These are phyloP conservation scores for Yamadazyma laniorum DNA, from an alignment of 805 yeast species.

Conservation along the genomic window DNA sequence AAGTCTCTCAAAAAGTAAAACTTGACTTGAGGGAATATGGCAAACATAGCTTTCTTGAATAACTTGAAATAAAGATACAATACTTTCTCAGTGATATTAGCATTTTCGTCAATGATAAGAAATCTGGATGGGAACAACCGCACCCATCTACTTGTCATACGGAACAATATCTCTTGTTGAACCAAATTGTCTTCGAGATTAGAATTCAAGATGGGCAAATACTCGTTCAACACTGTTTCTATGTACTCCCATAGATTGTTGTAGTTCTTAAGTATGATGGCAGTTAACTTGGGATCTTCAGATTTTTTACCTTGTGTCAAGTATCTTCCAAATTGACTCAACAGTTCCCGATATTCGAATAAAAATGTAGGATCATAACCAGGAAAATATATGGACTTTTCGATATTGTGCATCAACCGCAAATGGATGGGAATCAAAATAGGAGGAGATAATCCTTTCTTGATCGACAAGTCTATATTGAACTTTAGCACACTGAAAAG, in stretches of 20 bases:
- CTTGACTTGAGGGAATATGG: constrained; percentile 40
- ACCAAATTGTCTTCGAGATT: constrained; percentile 23
- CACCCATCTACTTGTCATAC: constrained; percentile 37
- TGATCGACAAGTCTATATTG: constrained; percentile 19
- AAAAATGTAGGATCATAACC: constrained; percentile 33
- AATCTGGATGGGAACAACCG: constrained; percentile 31
- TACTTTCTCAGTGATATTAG: constrained; percentile 33
- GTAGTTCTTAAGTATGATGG: constrained; percentile 21
- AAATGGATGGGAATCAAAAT: constrained; percentile 31
- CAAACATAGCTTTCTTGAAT: constrained; percentile 32
- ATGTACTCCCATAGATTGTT: constrained; percentile 23
- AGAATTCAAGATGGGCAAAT: constrained; percentile 25
- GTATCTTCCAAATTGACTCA: constrained; percentile 23
- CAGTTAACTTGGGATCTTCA: constrained; percentile 10
- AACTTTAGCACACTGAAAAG: constrained; percentile 34
- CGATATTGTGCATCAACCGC: constrained; percentile 33
- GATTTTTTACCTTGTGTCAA: constrained; percentile 5
- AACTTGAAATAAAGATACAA: constrained; percentile 32
- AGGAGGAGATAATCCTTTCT: constrained; percentile 14
- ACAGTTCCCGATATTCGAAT: constrained; percentile 24
- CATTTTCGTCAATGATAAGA: constrained; percentile 18
- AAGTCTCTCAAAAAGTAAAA: constrained; percentile 40
- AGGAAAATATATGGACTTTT: constrained; percentile 34
- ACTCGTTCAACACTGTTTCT: constrained; percentile 23
- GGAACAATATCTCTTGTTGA: constrained; percentile 34